Conservation (phyloP, 768 basidiomycete species). For the Tricholoma saponaceum region DNA sequence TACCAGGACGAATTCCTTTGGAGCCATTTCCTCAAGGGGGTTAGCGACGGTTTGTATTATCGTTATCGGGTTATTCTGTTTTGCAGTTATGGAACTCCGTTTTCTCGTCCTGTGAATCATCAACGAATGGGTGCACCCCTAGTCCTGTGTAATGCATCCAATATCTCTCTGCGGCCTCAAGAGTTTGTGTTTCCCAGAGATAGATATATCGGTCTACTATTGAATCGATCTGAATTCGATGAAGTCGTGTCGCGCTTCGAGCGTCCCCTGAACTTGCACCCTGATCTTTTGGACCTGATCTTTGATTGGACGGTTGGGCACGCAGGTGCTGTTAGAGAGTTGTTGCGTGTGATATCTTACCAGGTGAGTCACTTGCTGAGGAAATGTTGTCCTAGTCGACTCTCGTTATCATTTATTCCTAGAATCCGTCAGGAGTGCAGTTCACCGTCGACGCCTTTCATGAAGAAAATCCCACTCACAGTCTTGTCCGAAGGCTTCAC, state of each 20-base stretch:
- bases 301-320: slow-evolving; percentile 13
- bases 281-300: slow-evolving; percentile 4
- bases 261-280: not conserved
- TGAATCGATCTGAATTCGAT: slow-evolving; percentile 8
- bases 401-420: too few species aligned
- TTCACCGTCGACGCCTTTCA: not conserved
- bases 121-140: not conserved
- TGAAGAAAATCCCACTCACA: not conserved
- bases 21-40: not conserved
- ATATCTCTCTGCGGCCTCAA: slow-evolving; percentile 2
- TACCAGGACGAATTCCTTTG: too few species aligned
- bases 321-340: not conserved
- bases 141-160: not conserved
- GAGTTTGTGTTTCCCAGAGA: not conserved
- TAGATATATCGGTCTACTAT: slow-evolving; percentile 9
- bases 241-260: slow-evolving; percentile 7
- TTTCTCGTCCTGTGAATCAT: not conserved
- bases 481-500: not conserved
- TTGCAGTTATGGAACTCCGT: not conserved
- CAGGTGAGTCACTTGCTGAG: too few species aligned
- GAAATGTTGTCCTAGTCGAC: too few species aligned
- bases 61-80: not conserved
- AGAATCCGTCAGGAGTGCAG: too few species aligned
- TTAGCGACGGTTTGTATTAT: not conserved
- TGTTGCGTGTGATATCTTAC: too few species aligned